Percentiles rank a stretch among this genome's conserved stretches.
Evolutionary conservation across 2,329 filamentous ascomycete genomes (phyloP).

Genomic region (Penicillium capsulatum): DNA sequence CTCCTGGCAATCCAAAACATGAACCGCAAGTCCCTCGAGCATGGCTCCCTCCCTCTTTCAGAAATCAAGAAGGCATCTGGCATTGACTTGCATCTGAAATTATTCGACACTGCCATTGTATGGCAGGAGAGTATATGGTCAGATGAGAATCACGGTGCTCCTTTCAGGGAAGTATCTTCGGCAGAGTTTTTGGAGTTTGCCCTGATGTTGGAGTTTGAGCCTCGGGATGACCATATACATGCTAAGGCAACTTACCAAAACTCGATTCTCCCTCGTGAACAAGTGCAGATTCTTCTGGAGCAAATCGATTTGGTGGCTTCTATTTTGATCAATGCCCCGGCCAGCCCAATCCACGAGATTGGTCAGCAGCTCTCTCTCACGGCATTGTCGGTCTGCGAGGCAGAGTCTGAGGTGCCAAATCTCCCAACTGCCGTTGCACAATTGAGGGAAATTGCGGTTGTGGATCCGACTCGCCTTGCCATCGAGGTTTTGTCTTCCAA

Average conservation of each 20-base stretch:
- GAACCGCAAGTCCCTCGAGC: conserved; percentile 62
- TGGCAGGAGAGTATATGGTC: conserved; percentile 70
- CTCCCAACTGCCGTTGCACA: conserved; percentile 47
- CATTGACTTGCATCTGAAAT: conserved; percentile 46
- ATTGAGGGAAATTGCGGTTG: conserved; percentile 53
- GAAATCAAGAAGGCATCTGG: conserved; percentile 64
- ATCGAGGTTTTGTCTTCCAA: conserved; percentile 59
- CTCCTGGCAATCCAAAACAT: conserved; percentile 59
- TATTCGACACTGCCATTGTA: conserved; percentile 77
- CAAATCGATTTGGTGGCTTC: conserved; percentile 58
- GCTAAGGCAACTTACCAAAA: conserved; percentile 55
- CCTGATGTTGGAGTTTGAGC: conserved; percentile 72
- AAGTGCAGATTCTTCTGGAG: conserved; percentile 54
- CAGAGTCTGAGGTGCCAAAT: conserved; percentile 32
- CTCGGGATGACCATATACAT: conserved; percentile 46
- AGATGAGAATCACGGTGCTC: conserved; percentile 31
- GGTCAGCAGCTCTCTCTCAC: conserved; percentile 24
- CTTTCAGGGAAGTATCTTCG: conserved; percentile 56
- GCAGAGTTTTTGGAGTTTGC: conserved; percentile 72
- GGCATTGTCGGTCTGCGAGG: conserved; percentile 51
- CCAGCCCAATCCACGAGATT: conserved; percentile 34
- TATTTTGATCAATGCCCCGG: conserved; percentile 39
- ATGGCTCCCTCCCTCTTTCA: conserved; percentile 60
- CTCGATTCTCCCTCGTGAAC: conserved; percentile 50
- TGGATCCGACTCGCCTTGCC: conserved; percentile 55